Conservation (phyloP, 805 yeast genomes). For the Tetrapisispora fleetii region DNA sequence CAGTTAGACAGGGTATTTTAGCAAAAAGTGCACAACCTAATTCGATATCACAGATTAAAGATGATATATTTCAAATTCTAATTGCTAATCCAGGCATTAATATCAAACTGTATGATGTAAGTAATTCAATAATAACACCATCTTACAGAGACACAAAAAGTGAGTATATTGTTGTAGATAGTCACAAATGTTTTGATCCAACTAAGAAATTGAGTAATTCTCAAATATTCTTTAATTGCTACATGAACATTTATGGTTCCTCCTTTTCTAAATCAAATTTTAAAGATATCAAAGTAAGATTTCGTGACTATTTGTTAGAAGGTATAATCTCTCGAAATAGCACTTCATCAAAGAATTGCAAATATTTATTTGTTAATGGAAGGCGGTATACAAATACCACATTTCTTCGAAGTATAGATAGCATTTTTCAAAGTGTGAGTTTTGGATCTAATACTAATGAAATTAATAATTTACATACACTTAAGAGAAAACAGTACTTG, state of each 20-base stretch:
- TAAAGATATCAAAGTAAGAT: constrained; percentile 13
- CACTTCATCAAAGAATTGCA: constrained; percentile 31
- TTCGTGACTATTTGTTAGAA: constrained; percentile 19
- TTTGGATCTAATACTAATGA: constrained; percentile 7
- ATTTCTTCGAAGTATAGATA: constrained; percentile 12
- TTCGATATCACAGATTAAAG: constrained; percentile 8
- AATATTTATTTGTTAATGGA: constrained; percentile 39
- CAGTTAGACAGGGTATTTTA: constrained; percentile 19
- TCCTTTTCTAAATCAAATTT: constrained; percentile 11
- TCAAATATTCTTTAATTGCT: not conserved
- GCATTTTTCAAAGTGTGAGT: constrained; percentile 13
- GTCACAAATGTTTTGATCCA: no score
- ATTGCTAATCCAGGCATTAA: constrained; percentile 11
- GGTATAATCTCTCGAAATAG: constrained; percentile 35
- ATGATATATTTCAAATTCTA: constrained; percentile 15
- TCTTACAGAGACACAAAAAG: not conserved
- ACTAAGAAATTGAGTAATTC: not conserved
- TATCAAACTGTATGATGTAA: constrained; percentile 2
- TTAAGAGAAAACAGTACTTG: constrained; percentile 28
- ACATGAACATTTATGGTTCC: constrained; percentile 10
- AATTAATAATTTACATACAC: constrained; percentile 6
- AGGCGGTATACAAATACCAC: constrained; percentile 22
- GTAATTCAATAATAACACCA: not conserved
- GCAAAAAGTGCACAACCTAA: constrained; percentile 7
- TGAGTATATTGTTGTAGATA: not conserved